Evolutionary conservation across 768 basidiomycete species (phyloP), one percentile per base, ranked within the genome.

Genomic region (Boletus sp.): DNA sequence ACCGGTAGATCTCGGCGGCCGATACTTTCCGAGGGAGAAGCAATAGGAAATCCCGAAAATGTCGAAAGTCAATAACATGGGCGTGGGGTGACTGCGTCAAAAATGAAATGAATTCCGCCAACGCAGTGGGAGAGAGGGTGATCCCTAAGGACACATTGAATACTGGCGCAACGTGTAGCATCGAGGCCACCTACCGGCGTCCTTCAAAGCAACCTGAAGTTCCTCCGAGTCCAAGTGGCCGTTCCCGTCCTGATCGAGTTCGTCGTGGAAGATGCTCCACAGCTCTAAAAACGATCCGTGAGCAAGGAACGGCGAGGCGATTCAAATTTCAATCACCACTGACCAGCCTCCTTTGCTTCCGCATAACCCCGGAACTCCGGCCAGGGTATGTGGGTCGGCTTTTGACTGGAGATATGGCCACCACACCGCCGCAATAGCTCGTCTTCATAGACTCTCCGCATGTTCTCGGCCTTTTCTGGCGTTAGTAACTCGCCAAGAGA

Each of bases 41-140:
- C 40, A 96, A 80, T 56, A 97, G 80, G 71, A 93, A 95, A 75
- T 96, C 90, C 41, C 95, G 80, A 69, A 96, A 97, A 67, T 95
- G 88, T 52, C 79, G 76, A 74, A 96, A 98, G 57, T 79, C 85
- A 72, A 96, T 82, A 47, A 77, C 76, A 71, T 83, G 83, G 10
- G 86, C 83, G 62, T 86, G 80, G 12, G 86, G 81, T 40, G 87
- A 84, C n/a, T 82, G 77, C 8, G 92, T 85, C 57, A 96, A 79
- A 66, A 80, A 86, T 35, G 83, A 77, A 73, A 95, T 90, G 70
- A 97, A 92, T 56, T 97, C 91, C 41, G 81, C 71, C 30, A 94
- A 74, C n/a, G 86, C 90, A 24, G 78, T 73, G 30, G 85, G 79
- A 5, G 85, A 81, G 50, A 93, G 78, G 55, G 77, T 76, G 58